These are phyloP conservation scores for Fragaria vesca DNA, from an alignment of 306 rosid species.

Conservation along the genomic window DNA sequence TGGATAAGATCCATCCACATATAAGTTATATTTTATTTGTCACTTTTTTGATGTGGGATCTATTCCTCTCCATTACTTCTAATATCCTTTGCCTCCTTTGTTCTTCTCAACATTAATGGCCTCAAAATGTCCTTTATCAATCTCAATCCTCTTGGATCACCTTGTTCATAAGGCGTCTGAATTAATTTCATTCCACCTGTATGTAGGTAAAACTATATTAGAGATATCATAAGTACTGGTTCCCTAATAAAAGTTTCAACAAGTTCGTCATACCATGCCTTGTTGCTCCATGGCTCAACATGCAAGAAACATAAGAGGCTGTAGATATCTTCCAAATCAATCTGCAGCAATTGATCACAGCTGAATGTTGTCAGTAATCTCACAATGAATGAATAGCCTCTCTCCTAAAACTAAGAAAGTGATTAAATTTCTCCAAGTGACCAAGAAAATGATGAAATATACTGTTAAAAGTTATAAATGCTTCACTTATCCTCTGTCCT, in stretches of 20 bases:
- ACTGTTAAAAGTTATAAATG: neutral
- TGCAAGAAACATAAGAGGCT: constrained; percentile 75
- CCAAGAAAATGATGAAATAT: too few species aligned
- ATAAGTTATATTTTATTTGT: too few species aligned
- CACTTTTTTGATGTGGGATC: too few species aligned
- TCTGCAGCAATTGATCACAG: constrained; percentile 44
- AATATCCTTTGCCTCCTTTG: too few species aligned
- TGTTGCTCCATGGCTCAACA: constrained; percentile 86
- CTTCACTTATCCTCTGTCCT: too few species aligned
- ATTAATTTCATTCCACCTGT: constrained; percentile 17
- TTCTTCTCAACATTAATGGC: too few species aligned
- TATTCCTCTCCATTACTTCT: too few species aligned
- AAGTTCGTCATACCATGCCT: constrained; percentile 55
- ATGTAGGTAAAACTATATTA: neutral
- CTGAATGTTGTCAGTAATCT: constrained; percentile 8
- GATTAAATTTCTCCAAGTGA: too few species aligned
- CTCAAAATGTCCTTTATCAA: constrained; percentile 71
- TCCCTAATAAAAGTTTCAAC: neutral
- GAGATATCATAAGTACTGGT: too few species aligned
- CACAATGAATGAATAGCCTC: neutral
- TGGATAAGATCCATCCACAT: too few species aligned
- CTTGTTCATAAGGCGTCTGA: constrained; percentile 55
- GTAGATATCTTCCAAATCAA: constrained; percentile 74
- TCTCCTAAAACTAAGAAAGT: neutral
- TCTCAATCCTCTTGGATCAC: constrained; percentile 65